A percentile compares a stretch with the other conserved stretches of the same genome.
Evolutionary conservation across 495 filamentous ascomycete species (phyloP).

Genomic region (Corynascus novoguineensis): DNA sequence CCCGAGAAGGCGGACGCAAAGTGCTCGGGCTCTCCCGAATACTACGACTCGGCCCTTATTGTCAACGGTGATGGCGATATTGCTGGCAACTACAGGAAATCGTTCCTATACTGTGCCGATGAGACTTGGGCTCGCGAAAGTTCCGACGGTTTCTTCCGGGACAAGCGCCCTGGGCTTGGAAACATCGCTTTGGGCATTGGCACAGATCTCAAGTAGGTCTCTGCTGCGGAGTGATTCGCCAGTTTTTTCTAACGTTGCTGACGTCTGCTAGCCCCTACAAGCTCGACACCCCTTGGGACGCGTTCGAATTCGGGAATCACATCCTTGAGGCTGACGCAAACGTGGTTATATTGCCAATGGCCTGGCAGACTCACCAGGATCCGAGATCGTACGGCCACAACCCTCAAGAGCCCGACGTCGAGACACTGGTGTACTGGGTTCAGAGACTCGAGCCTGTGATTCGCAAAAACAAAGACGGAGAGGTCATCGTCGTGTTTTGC

Average conservation of each 20-base stretch:
- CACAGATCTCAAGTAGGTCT: constrained; percentile 62
- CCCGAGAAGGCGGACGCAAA: constrained; percentile 62
- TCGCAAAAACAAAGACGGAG: constrained; percentile 47
- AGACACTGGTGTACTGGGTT: constrained; percentile 86
- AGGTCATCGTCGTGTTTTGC: constrained; percentile 73
- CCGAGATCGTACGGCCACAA: constrained; percentile 37
- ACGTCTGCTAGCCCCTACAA: constrained; percentile 55
- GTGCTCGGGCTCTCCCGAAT: constrained; percentile 47
- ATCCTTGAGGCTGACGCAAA: constrained; percentile 60
- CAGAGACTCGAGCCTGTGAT: constrained; percentile 72
- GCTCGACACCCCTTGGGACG: constrained; percentile 69
- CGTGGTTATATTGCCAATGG: constrained; percentile 79
- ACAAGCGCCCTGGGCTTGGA: constrained; percentile 45
- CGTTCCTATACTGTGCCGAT: constrained; percentile 75
- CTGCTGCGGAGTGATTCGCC: too few relatives aligned
- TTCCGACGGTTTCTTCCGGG: constrained; percentile 51
- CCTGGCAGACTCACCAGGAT: constrained; percentile 68
- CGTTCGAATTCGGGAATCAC: constrained; percentile 78
- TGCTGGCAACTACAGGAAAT: constrained; percentile 81
- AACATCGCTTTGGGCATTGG: constrained; percentile 75
- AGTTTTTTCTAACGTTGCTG: too few relatives aligned
- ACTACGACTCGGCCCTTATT: constrained; percentile 80
- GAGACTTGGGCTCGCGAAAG: constrained; percentile 74
- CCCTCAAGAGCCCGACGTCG: constrained; percentile 61
- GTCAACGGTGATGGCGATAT: constrained; percentile 66